Evolutionary conservation across 1,139 yeast genomes (phyloP).

Genomic region (Suhomyces wounanorum): DNA sequence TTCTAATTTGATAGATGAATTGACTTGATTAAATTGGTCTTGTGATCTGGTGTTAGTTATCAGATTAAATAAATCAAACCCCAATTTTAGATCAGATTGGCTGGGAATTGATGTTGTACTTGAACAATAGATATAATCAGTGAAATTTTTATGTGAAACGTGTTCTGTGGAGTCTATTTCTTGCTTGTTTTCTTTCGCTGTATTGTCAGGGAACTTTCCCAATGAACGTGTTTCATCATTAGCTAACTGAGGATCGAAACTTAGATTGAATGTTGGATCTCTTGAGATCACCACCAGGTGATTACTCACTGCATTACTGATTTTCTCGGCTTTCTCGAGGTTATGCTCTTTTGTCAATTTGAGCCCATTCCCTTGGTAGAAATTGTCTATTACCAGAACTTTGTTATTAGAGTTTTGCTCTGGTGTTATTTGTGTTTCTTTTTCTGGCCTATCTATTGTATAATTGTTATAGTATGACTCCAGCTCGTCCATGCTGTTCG

Average conservation of each 20-base stretch:
- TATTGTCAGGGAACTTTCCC: not conserved
- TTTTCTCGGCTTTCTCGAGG: no score
- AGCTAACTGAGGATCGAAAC: not conserved
- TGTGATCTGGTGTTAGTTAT: not conserved
- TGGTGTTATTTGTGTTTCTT: not conserved
- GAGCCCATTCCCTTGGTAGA: no score
- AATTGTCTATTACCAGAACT: no score
- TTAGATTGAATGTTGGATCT: not conserved
- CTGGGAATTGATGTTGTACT: not conserved
- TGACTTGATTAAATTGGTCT: not conserved
- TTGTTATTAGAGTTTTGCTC: not conserved
- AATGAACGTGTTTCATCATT: not conserved
- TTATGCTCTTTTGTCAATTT: no score
- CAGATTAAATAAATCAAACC: not conserved
- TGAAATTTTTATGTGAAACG: not conserved
- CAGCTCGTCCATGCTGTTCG: not conserved
- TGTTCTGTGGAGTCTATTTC: not conserved
- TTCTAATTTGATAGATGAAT: no score
- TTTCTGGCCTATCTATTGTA: not conserved
- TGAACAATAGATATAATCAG: not conserved
- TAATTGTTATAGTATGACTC: not conserved
- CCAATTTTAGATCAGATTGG: not conserved
- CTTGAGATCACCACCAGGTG: not conserved
- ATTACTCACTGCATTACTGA: no score
- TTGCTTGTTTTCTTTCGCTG: not conserved